These are phyloP conservation scores for Arabis hirsuta DNA, from an alignment of 345 rosid species.

Conservation along the genomic window DNA sequence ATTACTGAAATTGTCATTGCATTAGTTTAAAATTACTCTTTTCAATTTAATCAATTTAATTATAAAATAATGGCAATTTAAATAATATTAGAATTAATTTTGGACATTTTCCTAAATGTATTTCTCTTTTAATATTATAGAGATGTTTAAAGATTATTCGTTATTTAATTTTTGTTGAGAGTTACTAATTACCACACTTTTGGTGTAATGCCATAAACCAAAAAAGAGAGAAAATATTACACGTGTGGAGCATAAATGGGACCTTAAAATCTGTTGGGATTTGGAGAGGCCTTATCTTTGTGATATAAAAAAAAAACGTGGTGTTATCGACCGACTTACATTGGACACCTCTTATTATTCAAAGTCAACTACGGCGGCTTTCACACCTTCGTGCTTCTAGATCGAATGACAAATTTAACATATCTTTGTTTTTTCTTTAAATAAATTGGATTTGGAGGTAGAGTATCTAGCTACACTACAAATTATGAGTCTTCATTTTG, in stretches of 20 bases:
- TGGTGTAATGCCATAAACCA: neutral
- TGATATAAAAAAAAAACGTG: slow-evolving; percentile 19
- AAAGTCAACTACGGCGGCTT: slow-evolving; percentile 43
- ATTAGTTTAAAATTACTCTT: no score
- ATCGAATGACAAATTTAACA: slow-evolving; percentile 3
- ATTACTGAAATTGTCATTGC: no score
- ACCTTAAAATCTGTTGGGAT: slow-evolving; percentile 21
- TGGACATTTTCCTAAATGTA: no score
- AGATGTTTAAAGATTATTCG: neutral
- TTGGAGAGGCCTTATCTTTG: neutral
- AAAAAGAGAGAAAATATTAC: neutral
- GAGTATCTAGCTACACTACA: neutral
- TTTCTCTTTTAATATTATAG: no score
- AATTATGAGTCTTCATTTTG: neutral
- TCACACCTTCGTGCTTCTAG: slow-evolving; percentile 31
- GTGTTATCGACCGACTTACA: slow-evolving; percentile 21
- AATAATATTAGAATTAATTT: no score
- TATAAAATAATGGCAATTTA: no score
- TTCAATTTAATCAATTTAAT: no score
- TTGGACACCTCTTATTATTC: slow-evolving; percentile 10
- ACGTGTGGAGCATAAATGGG: slow-evolving; percentile 26
- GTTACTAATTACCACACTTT: no score
- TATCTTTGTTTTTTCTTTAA: neutral
- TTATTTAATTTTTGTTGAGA: neutral
- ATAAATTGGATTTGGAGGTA: neutral